phyloP scores from a whole-genome alignment of 805 yeast species.

The Metschnikowia vanudenii region DNA sequence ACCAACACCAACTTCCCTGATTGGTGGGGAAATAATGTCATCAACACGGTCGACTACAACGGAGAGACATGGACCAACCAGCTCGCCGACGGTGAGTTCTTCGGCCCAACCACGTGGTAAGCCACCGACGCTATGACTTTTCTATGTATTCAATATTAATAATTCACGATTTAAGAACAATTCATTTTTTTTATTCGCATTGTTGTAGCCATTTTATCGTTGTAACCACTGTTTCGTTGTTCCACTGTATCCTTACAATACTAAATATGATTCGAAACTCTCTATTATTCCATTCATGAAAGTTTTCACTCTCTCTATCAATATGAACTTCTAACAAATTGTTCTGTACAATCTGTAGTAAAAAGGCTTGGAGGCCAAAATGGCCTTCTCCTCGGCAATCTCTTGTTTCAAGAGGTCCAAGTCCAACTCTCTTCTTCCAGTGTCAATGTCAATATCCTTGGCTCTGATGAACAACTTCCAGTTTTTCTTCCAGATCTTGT shows the following conservation, averaged over 20 bases:
- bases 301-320: too few species aligned
- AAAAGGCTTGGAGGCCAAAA: slow-evolving; percentile 45
- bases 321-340: too few species aligned
- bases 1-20: slow-evolving; percentile 25
- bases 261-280: too few species aligned
- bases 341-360: slow-evolving; percentile 50
- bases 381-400: slow-evolving; percentile 54
- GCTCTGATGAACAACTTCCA: slow-evolving; percentile 32
- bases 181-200: not conserved
- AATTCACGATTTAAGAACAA: too few species aligned
- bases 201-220: too few species aligned
- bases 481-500: slow-evolving; percentile 50
- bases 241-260: too few species aligned
- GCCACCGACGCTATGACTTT: not conserved
- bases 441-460: slow-evolving; percentile 34
- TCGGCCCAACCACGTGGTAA: slow-evolving; percentile 52
- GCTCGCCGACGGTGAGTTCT: slow-evolving; percentile 41
- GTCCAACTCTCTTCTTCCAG: slow-evolving; percentile 39
- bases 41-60: slow-evolving; percentile 41
- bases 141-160: too few species aligned
- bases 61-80: slow-evolving; percentile 26
- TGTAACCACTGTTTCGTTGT: too few species aligned
- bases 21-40: slow-evolving; percentile 71
- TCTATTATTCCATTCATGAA: too few species aligned
- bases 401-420: slow-evolving; percentile 41